phyloP scores from a whole-genome alignment of 2,329 filamentous ascomycete species.

The Pestalotiopsis fici region DNA sequence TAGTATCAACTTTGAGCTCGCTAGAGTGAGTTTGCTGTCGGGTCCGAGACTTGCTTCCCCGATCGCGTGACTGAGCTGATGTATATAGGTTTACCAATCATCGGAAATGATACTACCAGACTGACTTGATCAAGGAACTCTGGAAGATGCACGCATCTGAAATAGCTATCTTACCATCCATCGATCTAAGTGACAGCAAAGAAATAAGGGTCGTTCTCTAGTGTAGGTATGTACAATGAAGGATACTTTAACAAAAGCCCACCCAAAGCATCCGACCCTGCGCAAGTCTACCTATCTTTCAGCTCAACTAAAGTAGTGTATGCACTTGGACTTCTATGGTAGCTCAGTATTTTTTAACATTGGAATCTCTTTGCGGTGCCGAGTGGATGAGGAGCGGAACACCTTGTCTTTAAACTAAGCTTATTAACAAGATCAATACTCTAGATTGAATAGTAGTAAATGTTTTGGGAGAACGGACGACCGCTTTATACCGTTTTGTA shows the following conservation, averaged over 20 bases:
- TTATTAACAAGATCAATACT: neutral
- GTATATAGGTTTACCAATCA: too few species aligned
- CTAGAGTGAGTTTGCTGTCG: too few species aligned
- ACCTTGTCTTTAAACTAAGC: neutral
- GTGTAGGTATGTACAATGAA: neutral
- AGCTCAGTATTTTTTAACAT: too few species aligned
- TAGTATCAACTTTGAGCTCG: too few species aligned
- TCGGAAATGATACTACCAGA: too few species aligned
- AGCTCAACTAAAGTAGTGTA: neutral
- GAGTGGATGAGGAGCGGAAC: too few species aligned
- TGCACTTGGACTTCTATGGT: neutral
- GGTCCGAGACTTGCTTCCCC: too few species aligned
- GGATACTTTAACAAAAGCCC: neutral
- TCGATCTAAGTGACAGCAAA: neutral
- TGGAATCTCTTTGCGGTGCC: too few species aligned
- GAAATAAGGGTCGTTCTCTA: constrained; percentile 3
- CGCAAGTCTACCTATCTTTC: neutral
- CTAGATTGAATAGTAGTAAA: neutral
- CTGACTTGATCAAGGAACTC: too few species aligned
- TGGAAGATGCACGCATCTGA: too few species aligned
- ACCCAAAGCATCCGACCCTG: neutral
- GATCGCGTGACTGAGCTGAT: too few species aligned
- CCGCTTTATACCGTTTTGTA: neutral
- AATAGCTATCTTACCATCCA: neutral
- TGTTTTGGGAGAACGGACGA: neutral